Evolutionary conservation across 306 rosid genomes (phyloP).

Genomic region (Rubus parviflorus): DNA sequence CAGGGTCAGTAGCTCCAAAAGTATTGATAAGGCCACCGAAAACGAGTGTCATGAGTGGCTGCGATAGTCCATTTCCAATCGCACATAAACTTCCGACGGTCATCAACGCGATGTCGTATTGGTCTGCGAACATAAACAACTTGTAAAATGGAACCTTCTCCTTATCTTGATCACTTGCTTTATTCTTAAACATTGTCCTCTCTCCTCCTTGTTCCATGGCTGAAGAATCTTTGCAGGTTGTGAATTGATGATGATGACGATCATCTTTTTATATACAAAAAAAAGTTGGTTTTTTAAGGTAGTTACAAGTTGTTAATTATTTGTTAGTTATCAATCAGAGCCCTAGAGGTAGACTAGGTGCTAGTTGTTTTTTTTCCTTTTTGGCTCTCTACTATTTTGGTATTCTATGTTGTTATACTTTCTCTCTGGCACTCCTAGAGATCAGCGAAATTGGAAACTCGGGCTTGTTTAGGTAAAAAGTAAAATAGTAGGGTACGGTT

Average conservation of each 20-base stretch:
- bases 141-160: slow-evolving; percentile 54
- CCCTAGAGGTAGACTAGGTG: background rate
- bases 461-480: too few species aligned
- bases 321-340: background rate
- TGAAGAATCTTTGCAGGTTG: background rate
- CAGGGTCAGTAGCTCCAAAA: too few species aligned
- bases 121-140: slow-evolving; percentile 61
- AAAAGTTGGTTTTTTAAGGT: background rate
- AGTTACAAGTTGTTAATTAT: background rate
- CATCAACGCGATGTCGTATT: too few species aligned
- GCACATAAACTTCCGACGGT: too few species aligned
- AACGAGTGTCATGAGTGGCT: too few species aligned
- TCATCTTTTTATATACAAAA: background rate
- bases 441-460: too few species aligned
- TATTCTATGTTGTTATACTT: background rate
- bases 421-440: too few species aligned
- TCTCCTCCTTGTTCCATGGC: background rate
- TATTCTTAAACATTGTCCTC: background rate
- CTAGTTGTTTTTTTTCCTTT: background rate
- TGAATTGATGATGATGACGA: background rate
- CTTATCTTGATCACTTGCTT: background rate
- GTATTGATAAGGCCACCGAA: too few species aligned
- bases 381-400: background rate
- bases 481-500: too few species aligned
- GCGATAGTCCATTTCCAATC: too few species aligned